A percentile compares a stretch with the other conserved stretches of the same genome.
Evolutionary conservation across 2,329 filamentous ascomycete species (phyloP).

Genomic region (Hypoxylon sp.): DNA sequence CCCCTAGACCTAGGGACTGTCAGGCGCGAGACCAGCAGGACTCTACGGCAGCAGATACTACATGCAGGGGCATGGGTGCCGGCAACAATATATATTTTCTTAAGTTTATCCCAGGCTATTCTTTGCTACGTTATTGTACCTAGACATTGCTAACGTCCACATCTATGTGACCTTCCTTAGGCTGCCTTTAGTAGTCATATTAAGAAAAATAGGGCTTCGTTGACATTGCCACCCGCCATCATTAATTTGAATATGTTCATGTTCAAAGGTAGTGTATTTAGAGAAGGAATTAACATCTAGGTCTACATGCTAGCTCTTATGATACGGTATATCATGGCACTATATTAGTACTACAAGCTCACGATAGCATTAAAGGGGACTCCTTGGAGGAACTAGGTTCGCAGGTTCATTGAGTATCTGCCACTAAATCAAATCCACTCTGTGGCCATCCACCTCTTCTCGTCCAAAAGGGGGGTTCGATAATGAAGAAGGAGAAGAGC

Average conservation of each 20-base stretch:
- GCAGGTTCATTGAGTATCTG: too few species aligned
- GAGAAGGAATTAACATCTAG: too few species aligned
- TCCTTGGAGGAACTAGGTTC: too few species aligned
- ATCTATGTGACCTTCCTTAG: not conserved
- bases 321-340: too few species aligned
- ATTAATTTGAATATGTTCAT: not conserved
- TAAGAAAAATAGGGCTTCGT: not conserved
- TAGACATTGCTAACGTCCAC: not conserved
- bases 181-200: not conserved
- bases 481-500: too few species aligned
- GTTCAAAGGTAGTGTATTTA: too few species aligned
- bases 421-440: too few species aligned
- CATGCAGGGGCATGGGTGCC: not conserved
- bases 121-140: not conserved
- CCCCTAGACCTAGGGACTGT: not conserved
- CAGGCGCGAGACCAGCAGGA: conserved; percentile 12
- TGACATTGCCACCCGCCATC: not conserved
- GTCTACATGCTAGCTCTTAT: too few species aligned
- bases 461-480: too few species aligned
- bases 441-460: too few species aligned
- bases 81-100: conserved; percentile 10
- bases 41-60: conserved; percentile 8
- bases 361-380: too few species aligned
- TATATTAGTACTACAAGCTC: too few species aligned
- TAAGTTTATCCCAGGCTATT: not conserved